phyloP scores from a whole-genome alignment of 2,329 filamentous ascomycete species.

The Aureobasidium sp. region DNA sequence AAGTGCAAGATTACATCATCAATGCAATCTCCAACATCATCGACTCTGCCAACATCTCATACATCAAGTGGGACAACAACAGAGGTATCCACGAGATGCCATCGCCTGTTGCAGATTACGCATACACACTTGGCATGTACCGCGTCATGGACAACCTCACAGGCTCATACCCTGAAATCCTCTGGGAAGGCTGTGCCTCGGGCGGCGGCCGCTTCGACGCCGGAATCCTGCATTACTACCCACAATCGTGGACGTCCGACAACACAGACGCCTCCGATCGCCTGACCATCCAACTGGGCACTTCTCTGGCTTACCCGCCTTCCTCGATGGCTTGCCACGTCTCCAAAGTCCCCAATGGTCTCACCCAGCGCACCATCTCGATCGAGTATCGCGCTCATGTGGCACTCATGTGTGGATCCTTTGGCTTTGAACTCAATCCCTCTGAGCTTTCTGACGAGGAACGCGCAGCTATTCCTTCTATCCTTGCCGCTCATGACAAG shows the following conservation, averaged over 20 bases:
- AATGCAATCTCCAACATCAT: slow-evolving; percentile 46
- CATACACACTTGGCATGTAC: slow-evolving; percentile 57
- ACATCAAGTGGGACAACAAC: slow-evolving; percentile 64
- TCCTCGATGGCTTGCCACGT: slow-evolving; percentile 59
- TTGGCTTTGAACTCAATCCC: slow-evolving; percentile 56
- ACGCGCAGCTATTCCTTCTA: slow-evolving; percentile 41
- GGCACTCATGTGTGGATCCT: slow-evolving; percentile 60
- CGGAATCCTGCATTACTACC: slow-evolving; percentile 55
- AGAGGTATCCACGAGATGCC: slow-evolving; percentile 53
- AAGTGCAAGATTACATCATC: slow-evolving; percentile 57
- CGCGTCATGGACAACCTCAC: slow-evolving; percentile 53
- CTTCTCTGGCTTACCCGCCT: slow-evolving; percentile 52
- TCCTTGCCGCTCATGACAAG: slow-evolving; percentile 46
- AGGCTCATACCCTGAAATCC: slow-evolving; percentile 49
- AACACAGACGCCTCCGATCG: slow-evolving; percentile 55
- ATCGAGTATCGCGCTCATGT: slow-evolving; percentile 55
- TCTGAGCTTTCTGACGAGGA: slow-evolving; percentile 43
- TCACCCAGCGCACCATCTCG: slow-evolving; percentile 47
- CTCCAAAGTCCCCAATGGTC: slow-evolving; percentile 50
- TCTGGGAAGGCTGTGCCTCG: slow-evolving; percentile 59
- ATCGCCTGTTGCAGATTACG: slow-evolving; percentile 45
- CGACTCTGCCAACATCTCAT: slow-evolving; percentile 44
- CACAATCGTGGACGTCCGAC: slow-evolving; percentile 57
- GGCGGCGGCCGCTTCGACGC: slow-evolving; percentile 58
- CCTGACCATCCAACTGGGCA: slow-evolving; percentile 55